A percentile compares a stretch with the other conserved stretches of the same genome.
Conservation (phyloP, 306 rosid species). For the Prunus mongolica region DNA sequence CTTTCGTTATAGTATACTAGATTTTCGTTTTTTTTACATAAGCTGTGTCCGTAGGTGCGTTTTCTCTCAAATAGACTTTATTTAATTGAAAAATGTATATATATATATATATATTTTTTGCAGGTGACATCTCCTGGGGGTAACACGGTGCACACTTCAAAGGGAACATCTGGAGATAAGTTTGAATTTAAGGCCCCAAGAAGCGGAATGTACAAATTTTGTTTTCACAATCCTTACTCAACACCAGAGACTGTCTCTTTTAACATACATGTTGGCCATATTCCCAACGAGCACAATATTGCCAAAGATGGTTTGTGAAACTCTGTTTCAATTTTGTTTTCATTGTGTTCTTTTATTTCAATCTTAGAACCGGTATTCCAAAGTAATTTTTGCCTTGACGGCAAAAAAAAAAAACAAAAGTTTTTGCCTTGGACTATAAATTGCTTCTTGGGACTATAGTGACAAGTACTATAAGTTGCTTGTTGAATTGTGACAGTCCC, state of each 20-base stretch:
- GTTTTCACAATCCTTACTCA: slow-evolving; percentile 91
- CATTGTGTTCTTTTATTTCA: neutral
- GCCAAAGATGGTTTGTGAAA: slow-evolving; percentile 85
- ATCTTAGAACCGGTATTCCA: neutral
- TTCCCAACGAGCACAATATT: slow-evolving; percentile 84
- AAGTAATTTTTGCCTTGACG: neutral
- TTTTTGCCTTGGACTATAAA: neutral
- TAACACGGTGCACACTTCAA: slow-evolving; percentile 52
- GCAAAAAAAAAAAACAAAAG: neutral
- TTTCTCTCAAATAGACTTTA: slow-evolving; percentile 17
- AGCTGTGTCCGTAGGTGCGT: neutral
- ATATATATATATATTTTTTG: slow-evolving; percentile 8
- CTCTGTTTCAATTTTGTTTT: slow-evolving; percentile 16
- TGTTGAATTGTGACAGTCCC: neutral
- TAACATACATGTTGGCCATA: slow-evolving; percentile 95
- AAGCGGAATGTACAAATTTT: slow-evolving; percentile 91
- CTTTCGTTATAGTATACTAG: neutral
- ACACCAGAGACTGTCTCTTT: slow-evolving; percentile 98
- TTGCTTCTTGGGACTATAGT: too few relatives aligned
- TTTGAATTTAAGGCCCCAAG: slow-evolving; percentile 83
- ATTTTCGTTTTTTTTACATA: too few relatives aligned
- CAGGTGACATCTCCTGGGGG: slow-evolving; percentile 88
- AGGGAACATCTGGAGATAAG: slow-evolving; percentile 95
- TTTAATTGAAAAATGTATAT: neutral
- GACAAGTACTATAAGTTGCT: neutral